A percentile compares a stretch with the other conserved stretches of the same genome.
These are phyloP conservation scores for Naganishia kalamii DNA, from an alignment of 768 basidiomycete species.

Conservation along the genomic window DNA sequence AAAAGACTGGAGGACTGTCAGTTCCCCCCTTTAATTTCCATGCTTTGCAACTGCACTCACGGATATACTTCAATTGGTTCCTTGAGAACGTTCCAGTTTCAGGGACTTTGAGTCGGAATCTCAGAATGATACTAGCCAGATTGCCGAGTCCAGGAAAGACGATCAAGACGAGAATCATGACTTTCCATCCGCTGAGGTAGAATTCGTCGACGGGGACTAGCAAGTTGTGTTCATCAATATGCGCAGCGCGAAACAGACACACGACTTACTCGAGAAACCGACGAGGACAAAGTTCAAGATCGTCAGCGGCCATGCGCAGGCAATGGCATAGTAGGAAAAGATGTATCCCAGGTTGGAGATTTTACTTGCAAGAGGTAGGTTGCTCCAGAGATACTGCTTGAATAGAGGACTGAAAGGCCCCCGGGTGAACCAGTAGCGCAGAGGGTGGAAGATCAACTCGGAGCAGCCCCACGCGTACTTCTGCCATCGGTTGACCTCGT, in stretches of 20 bases:
- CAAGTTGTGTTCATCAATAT: background rate
- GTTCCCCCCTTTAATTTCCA: background rate
- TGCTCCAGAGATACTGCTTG: conserved; percentile 43
- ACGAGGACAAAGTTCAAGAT: conserved; percentile 51
- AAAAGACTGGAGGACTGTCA: conserved; percentile 50
- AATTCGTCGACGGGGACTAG: background rate
- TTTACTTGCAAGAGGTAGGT: conserved; percentile 54
- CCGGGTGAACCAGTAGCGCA: conserved; percentile 52
- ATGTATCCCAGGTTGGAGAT: conserved; percentile 56
- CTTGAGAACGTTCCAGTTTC: background rate
- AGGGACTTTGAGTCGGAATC: conserved; percentile 28
- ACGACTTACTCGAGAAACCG: background rate
- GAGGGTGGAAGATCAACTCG: conserved; percentile 72
- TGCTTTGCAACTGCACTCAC: conserved; percentile 57
- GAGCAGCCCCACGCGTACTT: conserved; percentile 52
- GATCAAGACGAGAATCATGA: conserved; percentile 53
- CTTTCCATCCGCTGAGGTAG: conserved; percentile 9
- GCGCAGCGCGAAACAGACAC: background rate
- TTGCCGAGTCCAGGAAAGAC: conserved; percentile 63
- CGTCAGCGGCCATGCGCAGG: conserved; percentile 59
- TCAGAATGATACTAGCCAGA: conserved; percentile 49
- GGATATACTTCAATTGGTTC: background rate
- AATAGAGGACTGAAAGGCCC: conserved; percentile 67
- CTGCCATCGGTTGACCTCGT: conserved; percentile 88
- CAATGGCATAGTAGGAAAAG: conserved; percentile 51